These are phyloP conservation scores for Hypoxylon sp. DNA, from an alignment of 2,329 filamentous ascomycete species.

Conservation along the genomic window DNA sequence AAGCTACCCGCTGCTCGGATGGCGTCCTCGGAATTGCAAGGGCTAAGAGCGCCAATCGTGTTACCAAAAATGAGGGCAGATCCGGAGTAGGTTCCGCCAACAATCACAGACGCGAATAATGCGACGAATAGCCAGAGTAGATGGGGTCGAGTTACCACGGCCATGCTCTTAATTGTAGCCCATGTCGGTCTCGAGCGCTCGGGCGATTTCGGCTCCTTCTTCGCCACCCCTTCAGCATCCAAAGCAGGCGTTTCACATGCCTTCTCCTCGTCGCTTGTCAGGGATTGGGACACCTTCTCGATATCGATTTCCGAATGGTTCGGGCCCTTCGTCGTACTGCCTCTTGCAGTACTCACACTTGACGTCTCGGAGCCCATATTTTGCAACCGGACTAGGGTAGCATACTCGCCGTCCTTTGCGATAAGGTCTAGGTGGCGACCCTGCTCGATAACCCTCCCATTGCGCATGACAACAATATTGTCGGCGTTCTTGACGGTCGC, in stretches of 20 bases:
- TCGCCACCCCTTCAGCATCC: conserved; percentile 31
- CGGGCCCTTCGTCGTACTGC: conserved; percentile 48
- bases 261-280: conserved; percentile 38
- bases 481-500: conserved; percentile 74
- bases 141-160: conserved; percentile 58
- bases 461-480: conserved; percentile 74
- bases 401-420: conserved; percentile 53
- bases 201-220: conserved; percentile 23
- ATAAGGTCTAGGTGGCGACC: conserved; percentile 74
- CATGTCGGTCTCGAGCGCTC: conserved; percentile 52
- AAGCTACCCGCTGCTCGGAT: conserved; percentile 57
- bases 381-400: conserved; percentile 53
- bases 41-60: conserved; percentile 66
- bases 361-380: conserved; percentile 56
- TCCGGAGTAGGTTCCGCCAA: conserved; percentile 68
- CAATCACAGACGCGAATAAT: conserved; percentile 63
- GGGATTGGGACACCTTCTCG: conserved; percentile 52
- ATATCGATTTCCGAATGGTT: conserved; percentile 58
- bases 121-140: conserved; percentile 59
- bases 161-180: conserved; percentile 58
- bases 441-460: conserved; percentile 72
- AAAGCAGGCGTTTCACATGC: conserved; percentile 24
- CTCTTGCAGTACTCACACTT: conserved; percentile 51
- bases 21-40: conserved; percentile 59
- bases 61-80: conserved; percentile 71